Evolutionary conservation across 495 filamentous ascomycete genomes (phyloP), one percentile per base, ranked within the genome.

Genomic region (Neurospora sp.): DNA sequence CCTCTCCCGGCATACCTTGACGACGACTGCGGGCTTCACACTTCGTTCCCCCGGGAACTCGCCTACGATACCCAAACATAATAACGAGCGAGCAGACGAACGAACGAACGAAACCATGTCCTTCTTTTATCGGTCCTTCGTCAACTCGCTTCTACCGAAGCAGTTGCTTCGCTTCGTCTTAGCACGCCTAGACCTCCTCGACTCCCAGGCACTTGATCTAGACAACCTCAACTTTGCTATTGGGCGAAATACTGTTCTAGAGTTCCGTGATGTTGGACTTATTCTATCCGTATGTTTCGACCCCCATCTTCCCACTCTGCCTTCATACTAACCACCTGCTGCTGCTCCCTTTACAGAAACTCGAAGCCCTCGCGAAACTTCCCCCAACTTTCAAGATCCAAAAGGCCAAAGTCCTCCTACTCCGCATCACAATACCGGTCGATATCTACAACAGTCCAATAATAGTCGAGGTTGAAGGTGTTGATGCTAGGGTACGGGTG

Each of bases 361-460:
- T 97, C 74, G 85, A 92, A 72, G 83, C 88, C 40, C 81, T 96
- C 35, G 86, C 95, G 1, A 86, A 90, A 77, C 87, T 98, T 39
- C 93, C 93, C 12, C 78, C 87, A 3, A 87, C 85, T 27, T 87
- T 93, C 78, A 85, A 89, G 71, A 85, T 97, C 9, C 84, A 86
- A 72, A 90, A 89, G 79, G 94, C 93, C 59, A 88, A 87, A 48
- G 86, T 95, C 42, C 82, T 89, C 18, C 82, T 89, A 41, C 86
- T 98, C 5, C 89, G 91, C 70, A 83, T 96, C 46, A 95, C 90
- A 2, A 84, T 98, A 69, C 93, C 93, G 8, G 88, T 93, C 76
- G 92, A 97, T 78, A 87, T 97, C 62, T 92, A 92, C 80, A 90
- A 86, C 70, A 94, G 89, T 74, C 88, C 92, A 16, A 94, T 97